Base-by-base conservation (phyloP, 2,329 filamentous ascomycete genomes). In the Drechslerella coelobrocha region DNA sequence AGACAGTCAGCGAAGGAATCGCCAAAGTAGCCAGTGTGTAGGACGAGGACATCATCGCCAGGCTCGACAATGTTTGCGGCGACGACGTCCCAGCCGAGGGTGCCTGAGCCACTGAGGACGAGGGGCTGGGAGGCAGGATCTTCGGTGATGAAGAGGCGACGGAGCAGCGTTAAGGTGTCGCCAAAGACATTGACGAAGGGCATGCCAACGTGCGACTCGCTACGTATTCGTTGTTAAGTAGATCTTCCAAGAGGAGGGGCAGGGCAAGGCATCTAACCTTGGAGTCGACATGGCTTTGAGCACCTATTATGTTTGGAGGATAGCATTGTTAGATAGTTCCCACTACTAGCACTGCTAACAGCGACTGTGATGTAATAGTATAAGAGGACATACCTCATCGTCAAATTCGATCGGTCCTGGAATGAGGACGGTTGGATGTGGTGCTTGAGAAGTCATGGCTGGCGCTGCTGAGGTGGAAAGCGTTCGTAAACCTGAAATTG, bases 341-440 rank as follows among this genome's bases (percentile, higher is more conserved):
- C n/a, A n/a, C n/a, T n/a, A n/a, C n/a, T n/a, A n/a, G n/a, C n/a
- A n/a, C n/a, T n/a, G n/a, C n/a, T n/a, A n/a, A n/a, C n/a, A n/a
- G n/a, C n/a, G n/a, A n/a, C n/a, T n/a, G n/a, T n/a, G n/a, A n/a
- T n/a, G n/a, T n/a, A n/a, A n/a, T n/a, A n/a, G n/a, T n/a, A n/a
- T n/a, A n/a, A n/a, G n/a, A 14, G 34, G 6, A 54, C 37, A 5
- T 48, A 69, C 63, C 24, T 61, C 92, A 93, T 97, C 93, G 79
- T 97, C 93, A 78, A 97, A 97, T 82, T 97, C 93, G 80, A 97
- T 96, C 77, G 94, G 94, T 73, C 94, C 94, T 53, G 94, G 94
- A 78, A 99, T 97, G 81, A 99, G 87, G 81, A 99, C 84, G 61
- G 93, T 88, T 57, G 86, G 83, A 78, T 89, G 86, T 19, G 53